Percentiles rank a stretch among this genome's conserved stretches.
Conservation (phyloP, 192 early-diverging fungal species). For the Cladochytrium replicatum region DNA sequence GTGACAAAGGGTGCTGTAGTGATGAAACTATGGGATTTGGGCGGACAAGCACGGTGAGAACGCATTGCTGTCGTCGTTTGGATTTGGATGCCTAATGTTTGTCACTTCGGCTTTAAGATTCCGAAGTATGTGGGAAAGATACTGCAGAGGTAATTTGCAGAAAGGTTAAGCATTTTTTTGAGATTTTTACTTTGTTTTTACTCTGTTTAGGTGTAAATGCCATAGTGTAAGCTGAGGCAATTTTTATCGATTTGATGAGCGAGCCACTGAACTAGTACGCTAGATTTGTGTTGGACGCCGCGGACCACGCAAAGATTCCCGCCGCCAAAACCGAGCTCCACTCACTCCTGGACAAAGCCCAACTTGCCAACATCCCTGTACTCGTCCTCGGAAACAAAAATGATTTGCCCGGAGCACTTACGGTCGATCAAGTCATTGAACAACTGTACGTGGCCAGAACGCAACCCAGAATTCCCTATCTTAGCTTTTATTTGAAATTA, state of each 20-base stretch:
- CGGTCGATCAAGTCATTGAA: constrained; percentile 84
- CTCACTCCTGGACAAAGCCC: constrained; percentile 85
- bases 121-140: constrained; percentile 87
- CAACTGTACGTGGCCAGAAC: constrained; percentile 53
- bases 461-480: constrained; percentile 2
- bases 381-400: constrained; percentile 98
- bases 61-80: not conserved
- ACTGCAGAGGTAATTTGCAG: constrained; percentile 39
- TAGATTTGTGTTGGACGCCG: constrained; percentile 93
- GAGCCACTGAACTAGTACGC: not conserved
- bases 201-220: constrained; percentile 90
- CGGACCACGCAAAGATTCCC: constrained; percentile 87
- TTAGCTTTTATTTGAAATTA: constrained; percentile 1
- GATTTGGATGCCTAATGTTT: not conserved
- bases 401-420: constrained; percentile 79
- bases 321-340: constrained; percentile 87
- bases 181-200: constrained; percentile 8
- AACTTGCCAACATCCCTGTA: constrained; percentile 88
- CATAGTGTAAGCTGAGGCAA: constrained; percentile 65
- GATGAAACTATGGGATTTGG: constrained; percentile 99
- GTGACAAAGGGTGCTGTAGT: constrained; percentile 60
- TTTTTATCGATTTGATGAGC: not conserved
- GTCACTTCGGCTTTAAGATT: constrained; percentile 38
- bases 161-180: not conserved
- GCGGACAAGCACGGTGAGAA: constrained; percentile 78